Conservation (phyloP, 371 early-diverging fungal species). For the Mortierella sp. region DNA sequence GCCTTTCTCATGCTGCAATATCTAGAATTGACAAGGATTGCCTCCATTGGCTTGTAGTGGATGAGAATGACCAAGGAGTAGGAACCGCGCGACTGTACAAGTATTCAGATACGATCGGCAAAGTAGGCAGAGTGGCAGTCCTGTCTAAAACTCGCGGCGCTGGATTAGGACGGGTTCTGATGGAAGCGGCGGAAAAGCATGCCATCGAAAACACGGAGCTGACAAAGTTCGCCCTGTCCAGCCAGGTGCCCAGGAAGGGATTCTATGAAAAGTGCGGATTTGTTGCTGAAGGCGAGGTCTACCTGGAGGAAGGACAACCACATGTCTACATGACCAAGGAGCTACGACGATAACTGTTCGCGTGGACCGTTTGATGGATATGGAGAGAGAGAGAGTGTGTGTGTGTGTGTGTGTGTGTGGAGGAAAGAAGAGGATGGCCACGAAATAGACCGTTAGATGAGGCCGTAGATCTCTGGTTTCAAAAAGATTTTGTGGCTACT, state of each 20-base stretch:
- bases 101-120: constrained; percentile 35
- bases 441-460: no score
- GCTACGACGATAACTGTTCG: background rate
- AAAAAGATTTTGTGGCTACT: no score
- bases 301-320: constrained; percentile 48
- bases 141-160: constrained; percentile 33
- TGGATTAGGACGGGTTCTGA: constrained; percentile 44
- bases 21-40: constrained; percentile 43
- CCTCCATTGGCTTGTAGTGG: constrained; percentile 48
- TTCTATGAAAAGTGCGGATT: constrained; percentile 51
- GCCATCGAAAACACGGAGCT: constrained; percentile 12
- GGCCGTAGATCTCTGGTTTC: no score
- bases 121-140: constrained; percentile 53
- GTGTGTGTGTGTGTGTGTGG: no score
- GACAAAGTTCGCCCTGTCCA: constrained; percentile 23
- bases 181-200: constrained; percentile 39
- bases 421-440: no score
- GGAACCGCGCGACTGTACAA: constrained; percentile 42
- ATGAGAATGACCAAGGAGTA: constrained; percentile 18
- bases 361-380: no score
- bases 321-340: constrained; percentile 43
- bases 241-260: constrained; percentile 38
- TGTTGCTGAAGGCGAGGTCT: constrained; percentile 29
- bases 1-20: background rate
- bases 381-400: no score